These are phyloP conservation scores for Kwoniella shandongensis DNA, from an alignment of 768 basidiomycete species.

Conservation along the genomic window DNA sequence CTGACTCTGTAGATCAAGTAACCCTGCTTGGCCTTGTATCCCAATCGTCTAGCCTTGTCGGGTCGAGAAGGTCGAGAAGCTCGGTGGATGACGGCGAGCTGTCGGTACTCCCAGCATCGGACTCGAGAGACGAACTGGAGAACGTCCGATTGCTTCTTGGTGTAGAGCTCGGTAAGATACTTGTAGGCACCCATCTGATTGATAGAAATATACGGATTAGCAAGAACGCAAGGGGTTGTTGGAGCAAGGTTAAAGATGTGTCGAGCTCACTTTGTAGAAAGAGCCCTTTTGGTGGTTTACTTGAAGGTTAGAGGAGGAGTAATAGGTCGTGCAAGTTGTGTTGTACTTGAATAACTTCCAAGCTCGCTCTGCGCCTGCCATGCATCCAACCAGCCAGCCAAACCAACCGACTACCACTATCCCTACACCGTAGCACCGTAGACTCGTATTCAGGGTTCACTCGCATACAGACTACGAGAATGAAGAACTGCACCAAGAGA, in stretches of 20 bases:
- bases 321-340: not conserved
- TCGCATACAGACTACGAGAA: too few relatives aligned
- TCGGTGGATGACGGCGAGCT: constrained; percentile 96
- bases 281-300: constrained; percentile 18
- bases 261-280: constrained; percentile 15
- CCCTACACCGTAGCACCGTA: too few relatives aligned
- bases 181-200: constrained; percentile 57
- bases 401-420: too few relatives aligned
- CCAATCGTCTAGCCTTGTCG: constrained; percentile 96
- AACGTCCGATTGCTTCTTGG: constrained; percentile 69
- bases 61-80: constrained; percentile 97
- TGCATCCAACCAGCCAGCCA: too few relatives aligned
- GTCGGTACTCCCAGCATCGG: constrained; percentile 98
- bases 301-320: constrained; percentile 19
- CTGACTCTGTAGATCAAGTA: constrained; percentile 97
- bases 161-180: constrained; percentile 95
- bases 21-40: constrained; percentile 99
- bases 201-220: not conserved
- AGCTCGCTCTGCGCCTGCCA: too few relatives aligned
- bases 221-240: not conserved
- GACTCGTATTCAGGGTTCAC: too few relatives aligned
- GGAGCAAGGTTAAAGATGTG: not conserved
- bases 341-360: too few relatives aligned
- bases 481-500: not conserved
- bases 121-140: constrained; percentile 97